Base-by-base conservation (phyloP, 2,329 filamentous ascomycete species). In the Trichoderma sp. region DNA sequence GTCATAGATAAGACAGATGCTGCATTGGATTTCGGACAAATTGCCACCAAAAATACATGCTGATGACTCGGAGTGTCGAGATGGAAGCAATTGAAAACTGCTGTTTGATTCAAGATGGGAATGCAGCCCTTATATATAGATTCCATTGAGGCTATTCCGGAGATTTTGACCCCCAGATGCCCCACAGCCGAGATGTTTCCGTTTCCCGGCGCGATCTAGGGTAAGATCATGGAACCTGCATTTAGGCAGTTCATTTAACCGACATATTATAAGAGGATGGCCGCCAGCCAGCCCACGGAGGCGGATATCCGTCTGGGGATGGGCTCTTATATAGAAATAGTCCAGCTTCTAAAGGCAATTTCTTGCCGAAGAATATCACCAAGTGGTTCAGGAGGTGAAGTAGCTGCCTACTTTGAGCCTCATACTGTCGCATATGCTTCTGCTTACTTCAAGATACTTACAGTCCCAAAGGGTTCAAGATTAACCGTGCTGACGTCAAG, bases 401-500 rank as follows among this genome's bases (percentile, higher is more conserved):
- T 56, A 56, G 29, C 45, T 11, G 41, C 21, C 9, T 33, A 5
- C 33, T 21, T 53, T 50, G 41, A 12, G 18, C 3, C 3, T 50
- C 33, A 62, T 29, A 38, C 16, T 45, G 12, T 45, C 12, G 18
- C 27, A 16, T 2, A 41, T n/a, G 14, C 38, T n/a, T 9, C 5
- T 2, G 27, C 33, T 71, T 21, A 6, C 16, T n/a, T 6, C 9
- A 4, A 14, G 16, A 60, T 63, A 41, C 21, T 50, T 24, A 9
- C 29, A n/a, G 3, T 6, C 60, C 16, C 18, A 45, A 62, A 71
- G 53, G 69, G 38, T 8, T 27, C 69, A 72, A 72, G 69, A 45
- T 72, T 72, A 72, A 35, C 69, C 59, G 69, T 35, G n/a, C 29
- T 72, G 69, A 72, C 60, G 69, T 72, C 59, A 72, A 35, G 59